Evolutionary conservation across 1,284 basidiomycete species (phyloP).

Genomic region (Ganoderma lingzhi): DNA sequence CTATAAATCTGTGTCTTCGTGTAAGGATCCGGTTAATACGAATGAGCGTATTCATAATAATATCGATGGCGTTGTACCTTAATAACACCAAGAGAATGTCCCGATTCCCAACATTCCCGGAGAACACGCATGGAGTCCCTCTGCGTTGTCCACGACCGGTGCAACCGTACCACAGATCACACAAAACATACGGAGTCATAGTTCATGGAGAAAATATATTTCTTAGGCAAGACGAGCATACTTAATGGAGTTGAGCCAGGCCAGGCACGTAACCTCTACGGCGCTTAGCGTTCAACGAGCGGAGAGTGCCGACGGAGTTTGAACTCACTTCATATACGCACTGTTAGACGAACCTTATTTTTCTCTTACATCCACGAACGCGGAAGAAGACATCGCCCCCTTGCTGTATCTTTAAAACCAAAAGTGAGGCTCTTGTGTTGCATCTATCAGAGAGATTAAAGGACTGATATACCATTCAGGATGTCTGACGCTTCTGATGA

Average conservation of each 20-base stretch:
- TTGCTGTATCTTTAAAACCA: conserved; percentile 44
- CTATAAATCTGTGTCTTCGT: no score
- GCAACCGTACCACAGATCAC: neutral
- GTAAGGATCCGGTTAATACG: no score
- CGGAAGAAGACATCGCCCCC: conserved; percentile 86
- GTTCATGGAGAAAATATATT: no score
- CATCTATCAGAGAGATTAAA: neutral
- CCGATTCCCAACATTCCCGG: neutral
- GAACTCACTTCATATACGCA: conserved; percentile 42
- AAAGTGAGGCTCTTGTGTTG: conserved; percentile 50
- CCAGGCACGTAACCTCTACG: neutral
- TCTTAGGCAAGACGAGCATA: no score
- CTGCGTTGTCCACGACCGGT: neutral
- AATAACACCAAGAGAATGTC: no score
- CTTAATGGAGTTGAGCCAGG: neutral
- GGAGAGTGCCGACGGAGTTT: conserved; percentile 57
- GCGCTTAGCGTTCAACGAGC: conserved; percentile 10
- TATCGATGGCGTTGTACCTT: no score
- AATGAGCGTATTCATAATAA: neutral
- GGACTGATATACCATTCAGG: conserved; percentile 46
- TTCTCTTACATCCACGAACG: conserved; percentile 81
- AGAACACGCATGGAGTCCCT: neutral
- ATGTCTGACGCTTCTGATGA: conserved; percentile 99
- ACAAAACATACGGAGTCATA: no score
- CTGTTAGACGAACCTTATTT: conserved; percentile 51